phyloP scores from a whole-genome alignment of 345 rosid species.

The Euclidium syriacum region DNA sequence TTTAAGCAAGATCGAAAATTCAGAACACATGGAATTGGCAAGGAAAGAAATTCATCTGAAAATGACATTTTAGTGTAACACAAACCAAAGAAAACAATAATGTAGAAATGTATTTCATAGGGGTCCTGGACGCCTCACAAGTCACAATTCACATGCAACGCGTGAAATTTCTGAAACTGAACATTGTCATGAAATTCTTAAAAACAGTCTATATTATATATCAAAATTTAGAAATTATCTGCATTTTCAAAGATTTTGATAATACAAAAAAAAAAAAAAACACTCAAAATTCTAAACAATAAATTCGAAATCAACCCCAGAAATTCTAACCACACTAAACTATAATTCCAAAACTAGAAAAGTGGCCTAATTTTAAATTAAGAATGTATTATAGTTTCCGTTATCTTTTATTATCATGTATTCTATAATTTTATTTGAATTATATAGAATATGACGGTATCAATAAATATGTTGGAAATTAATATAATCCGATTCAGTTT shows the following conservation, averaged over 20 bases:
- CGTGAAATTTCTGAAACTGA: constrained; percentile 11
- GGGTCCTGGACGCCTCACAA: constrained; percentile 1
- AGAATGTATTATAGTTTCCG: no score
- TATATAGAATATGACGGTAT: not conserved
- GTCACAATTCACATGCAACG: constrained; percentile 23
- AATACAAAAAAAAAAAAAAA: no score
- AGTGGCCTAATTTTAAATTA: no score
- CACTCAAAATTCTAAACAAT: no score
- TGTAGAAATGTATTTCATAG: not conserved
- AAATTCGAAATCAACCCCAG: no score
- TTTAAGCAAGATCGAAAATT: not conserved
- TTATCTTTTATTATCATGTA: not conserved
- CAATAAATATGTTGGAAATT: not conserved
- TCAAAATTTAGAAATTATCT: no score
- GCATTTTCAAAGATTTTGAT: no score
- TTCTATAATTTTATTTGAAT: not conserved
- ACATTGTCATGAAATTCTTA: no score
- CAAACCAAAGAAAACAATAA: constrained; percentile 22
- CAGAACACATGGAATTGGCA: constrained; percentile 24
- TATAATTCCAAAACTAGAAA: no score
- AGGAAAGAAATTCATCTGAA: not conserved
- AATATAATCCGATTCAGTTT: not conserved
- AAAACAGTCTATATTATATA: no score
- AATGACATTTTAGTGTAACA: constrained; percentile 18
- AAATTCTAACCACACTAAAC: no score